These are phyloP conservation scores for Poterioochromonas sp. DNA, from an alignment of 352 stramenopile species.

Conservation along the genomic window DNA sequence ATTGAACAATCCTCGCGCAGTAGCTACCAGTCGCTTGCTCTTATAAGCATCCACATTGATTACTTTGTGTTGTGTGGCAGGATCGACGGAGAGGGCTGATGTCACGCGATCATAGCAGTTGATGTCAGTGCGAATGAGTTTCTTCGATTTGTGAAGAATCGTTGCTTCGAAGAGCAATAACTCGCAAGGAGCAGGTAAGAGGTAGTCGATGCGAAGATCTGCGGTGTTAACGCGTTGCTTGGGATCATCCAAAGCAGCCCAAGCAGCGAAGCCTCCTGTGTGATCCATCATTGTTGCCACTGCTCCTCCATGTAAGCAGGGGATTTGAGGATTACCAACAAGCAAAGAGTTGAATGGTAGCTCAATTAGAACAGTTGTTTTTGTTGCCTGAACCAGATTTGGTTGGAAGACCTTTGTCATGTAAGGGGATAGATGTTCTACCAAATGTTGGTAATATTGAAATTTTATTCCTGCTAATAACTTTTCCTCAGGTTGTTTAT, in stretches of 20 bases:
- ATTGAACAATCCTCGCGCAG: not conserved
- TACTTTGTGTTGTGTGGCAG: too few relatives aligned
- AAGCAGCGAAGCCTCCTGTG: not conserved
- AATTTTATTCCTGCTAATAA: too few relatives aligned
- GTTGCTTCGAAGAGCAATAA: not conserved
- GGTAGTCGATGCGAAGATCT: constrained; percentile 10
- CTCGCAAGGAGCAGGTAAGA: not conserved
- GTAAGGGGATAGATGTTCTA: not conserved
- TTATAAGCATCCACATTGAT: too few relatives aligned
- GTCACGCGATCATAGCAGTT: not conserved
- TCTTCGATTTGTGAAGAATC: not conserved
- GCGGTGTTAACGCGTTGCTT: not conserved
- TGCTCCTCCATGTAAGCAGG: constrained; percentile 6
- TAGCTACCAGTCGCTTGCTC: not conserved
- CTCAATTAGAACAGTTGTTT: not conserved
- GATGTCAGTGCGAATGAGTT: not conserved
- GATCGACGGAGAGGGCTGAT: too few relatives aligned
- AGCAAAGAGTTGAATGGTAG: not conserved
- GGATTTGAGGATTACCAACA: not conserved
- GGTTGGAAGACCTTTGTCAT: not conserved
- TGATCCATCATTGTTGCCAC: constrained; percentile 9
- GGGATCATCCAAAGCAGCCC: not conserved
- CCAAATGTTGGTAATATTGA: not conserved
- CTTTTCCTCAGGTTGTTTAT: too few relatives aligned
- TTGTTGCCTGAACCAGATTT: not conserved